Base-by-base conservation (phyloP, 805 yeast genomes). In the Clavispora santaluciae region DNA sequence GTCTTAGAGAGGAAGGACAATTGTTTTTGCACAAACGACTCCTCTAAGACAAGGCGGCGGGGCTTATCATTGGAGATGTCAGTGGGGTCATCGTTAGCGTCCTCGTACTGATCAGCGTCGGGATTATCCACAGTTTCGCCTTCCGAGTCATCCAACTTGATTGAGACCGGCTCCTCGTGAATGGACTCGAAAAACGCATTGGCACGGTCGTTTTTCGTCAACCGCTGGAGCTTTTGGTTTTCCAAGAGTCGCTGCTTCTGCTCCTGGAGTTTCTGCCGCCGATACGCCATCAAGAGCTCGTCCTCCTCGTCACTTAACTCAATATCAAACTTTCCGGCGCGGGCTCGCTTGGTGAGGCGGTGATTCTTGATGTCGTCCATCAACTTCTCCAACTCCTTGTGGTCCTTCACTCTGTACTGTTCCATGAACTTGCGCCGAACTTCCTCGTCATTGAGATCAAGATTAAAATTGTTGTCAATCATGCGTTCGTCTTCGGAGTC, bases 221-320 rank as follows among this genome's bases (percentile, higher is more conserved):
- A 50, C 26, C 60, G 64, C 38, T 63, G 64, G 25, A 68, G 55
- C 39, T 72, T 68, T 42, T 68, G 72, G 56, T 70, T 68, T 45
- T 73, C 73, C 51, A 73, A 47, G 46, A 78, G 57, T 51, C 76
- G 64, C 52, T 70, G 64, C 50, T 71, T 68, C 59, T 81, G 79
- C 41, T 70, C 73, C 33, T 61, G 57, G 34, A 71, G 45, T 42
- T 65, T 63, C 44, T 71, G 73, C 24, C 57, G 56, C 49, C 73
- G 60, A 50, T 72, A 72, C 7, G 73, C 77, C 41, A 69, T 59
- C 44, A 74, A 63, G 33, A 75, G 67, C 39, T 76, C 83, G 53
- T 83, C 89, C 44, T 83, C 93, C 48, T 82, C 91, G 46, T 82
- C 89, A 56, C 86, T 81, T 33, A 83, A 61, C 49, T 83, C 90